These are phyloP conservation scores for Triticum turgidum DNA, from an alignment of 176 grass and related monocot species.

Conservation along the genomic window DNA sequence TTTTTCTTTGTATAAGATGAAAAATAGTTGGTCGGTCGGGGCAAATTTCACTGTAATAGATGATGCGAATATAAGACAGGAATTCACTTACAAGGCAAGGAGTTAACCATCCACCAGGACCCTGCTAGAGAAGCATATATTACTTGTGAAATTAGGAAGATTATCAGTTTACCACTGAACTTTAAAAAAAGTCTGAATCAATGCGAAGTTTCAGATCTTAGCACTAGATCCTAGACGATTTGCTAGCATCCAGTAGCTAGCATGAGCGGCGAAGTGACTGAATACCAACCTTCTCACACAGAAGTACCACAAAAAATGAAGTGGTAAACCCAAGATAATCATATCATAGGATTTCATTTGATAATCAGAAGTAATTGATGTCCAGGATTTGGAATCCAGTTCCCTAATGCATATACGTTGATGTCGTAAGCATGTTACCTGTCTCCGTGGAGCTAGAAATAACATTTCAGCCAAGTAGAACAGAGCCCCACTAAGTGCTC, in stretches of 20 bases:
- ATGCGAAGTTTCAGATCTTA: not conserved
- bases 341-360: no score
- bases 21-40: slow-evolving; percentile 4
- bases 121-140: slow-evolving; percentile 47
- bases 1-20: not conserved
- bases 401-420: slow-evolving; percentile 2
- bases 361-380: not conserved
- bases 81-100: slow-evolving; percentile 53
- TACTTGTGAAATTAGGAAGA: slow-evolving; percentile 12
- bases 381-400: slow-evolving; percentile 13
- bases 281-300: not conserved
- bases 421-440: slow-evolving; percentile 38
- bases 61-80: not conserved
- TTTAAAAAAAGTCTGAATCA: not conserved
- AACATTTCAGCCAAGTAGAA: slow-evolving; percentile 66
- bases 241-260: not conserved
- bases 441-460: slow-evolving; percentile 47
- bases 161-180: not conserved
- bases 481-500: slow-evolving; percentile 63
- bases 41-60: not conserved
- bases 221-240: not conserved
- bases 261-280: not conserved
- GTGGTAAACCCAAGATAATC: not conserved
- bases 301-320: not conserved
- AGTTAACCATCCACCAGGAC: slow-evolving; percentile 55